Percentiles rank a stretch among this genome's conserved stretches.
These are phyloP conservation scores for Candida lessepsii DNA, from an alignment of 805 yeast species.

Conservation along the genomic window DNA sequence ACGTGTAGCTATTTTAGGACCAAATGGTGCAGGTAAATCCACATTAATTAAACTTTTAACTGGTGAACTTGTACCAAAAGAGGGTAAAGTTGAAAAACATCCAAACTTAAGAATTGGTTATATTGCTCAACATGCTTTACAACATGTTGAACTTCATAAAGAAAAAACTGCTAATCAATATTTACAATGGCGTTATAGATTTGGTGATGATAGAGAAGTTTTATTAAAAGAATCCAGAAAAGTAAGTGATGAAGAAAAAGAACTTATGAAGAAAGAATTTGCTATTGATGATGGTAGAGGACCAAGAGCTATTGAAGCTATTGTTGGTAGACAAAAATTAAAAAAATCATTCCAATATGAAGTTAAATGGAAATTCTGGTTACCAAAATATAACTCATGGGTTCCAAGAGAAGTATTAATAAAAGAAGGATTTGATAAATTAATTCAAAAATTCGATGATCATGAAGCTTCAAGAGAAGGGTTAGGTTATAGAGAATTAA, in stretches of 20 bases:
- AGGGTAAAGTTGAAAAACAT: conserved; percentile 93
- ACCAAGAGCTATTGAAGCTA: conserved; percentile 83
- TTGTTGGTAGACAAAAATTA: conserved; percentile 95
- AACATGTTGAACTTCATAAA: conserved; percentile 95
- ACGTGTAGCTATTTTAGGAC: conserved; percentile 94
- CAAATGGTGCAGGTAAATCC: conserved; percentile 99
- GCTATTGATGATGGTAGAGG: conserved; percentile 87
- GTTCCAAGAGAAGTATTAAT: conserved; percentile 79
- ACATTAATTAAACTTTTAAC: conserved; percentile 91
- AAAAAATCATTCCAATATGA: conserved; percentile 97
- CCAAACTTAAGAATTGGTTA: conserved; percentile 97
- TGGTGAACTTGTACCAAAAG: conserved; percentile 83
- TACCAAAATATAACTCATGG: conserved; percentile 93
- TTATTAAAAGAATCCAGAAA: conserved; percentile 89
- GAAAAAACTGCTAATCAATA: conserved; percentile 98
- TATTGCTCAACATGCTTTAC: conserved; percentile 97
- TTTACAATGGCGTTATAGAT: conserved; percentile 96
- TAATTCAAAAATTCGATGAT: conserved; percentile 46
- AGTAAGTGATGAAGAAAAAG: conserved; percentile 71
- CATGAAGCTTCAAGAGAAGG: conserved; percentile 51
- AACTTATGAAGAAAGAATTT: conserved; percentile 71
- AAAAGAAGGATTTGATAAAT: conserved; percentile 54
- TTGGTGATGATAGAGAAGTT: conserved; percentile 98
- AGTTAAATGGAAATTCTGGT: conserved; percentile 81
- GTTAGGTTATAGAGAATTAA: conserved; percentile 50